Percentiles rank a stretch among this genome's conserved stretches.
Evolutionary conservation across 2,329 filamentous ascomycete species (phyloP).

Genomic region (Fonsecaea monophora): DNA sequence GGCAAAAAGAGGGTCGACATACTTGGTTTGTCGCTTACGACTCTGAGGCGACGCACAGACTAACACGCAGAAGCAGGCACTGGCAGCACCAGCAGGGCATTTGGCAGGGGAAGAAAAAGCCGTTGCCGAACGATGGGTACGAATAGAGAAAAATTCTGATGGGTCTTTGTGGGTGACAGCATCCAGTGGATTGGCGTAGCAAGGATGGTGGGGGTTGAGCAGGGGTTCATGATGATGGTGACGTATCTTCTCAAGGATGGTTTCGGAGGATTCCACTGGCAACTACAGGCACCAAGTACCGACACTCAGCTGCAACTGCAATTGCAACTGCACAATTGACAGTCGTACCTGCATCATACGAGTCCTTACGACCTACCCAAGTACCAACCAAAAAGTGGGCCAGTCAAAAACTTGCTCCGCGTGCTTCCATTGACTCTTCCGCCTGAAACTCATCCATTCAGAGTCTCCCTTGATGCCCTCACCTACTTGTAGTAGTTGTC

Average conservation of each 20-base stretch:
- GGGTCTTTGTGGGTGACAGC: neutral
- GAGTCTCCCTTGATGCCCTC: neutral
- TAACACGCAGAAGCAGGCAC: neutral
- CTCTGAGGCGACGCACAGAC: neutral
- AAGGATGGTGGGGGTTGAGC: no score
- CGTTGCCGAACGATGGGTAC: neutral
- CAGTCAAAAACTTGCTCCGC: neutral
- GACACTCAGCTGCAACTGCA: no score
- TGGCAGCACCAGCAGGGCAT: no score
- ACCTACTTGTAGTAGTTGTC: no score
- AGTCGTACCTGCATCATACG: constrained; percentile 23
- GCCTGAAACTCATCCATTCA: constrained; percentile 19
- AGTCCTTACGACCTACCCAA: neutral
- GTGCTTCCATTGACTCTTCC: neutral
- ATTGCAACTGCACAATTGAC: neutral
- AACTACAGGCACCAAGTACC: no score
- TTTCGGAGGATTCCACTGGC: no score
- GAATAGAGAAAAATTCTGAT: neutral
- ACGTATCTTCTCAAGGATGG: neutral
- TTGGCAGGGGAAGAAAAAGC: neutral
- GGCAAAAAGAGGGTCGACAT: neutral
- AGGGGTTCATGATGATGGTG: neutral
- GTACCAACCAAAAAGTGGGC: neutral
- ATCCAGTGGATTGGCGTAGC: no score
- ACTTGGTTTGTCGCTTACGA: neutral